Evolutionary conservation across 2,329 filamentous ascomycete species (phyloP).

Genomic region (Coniochaeta sp.): DNA sequence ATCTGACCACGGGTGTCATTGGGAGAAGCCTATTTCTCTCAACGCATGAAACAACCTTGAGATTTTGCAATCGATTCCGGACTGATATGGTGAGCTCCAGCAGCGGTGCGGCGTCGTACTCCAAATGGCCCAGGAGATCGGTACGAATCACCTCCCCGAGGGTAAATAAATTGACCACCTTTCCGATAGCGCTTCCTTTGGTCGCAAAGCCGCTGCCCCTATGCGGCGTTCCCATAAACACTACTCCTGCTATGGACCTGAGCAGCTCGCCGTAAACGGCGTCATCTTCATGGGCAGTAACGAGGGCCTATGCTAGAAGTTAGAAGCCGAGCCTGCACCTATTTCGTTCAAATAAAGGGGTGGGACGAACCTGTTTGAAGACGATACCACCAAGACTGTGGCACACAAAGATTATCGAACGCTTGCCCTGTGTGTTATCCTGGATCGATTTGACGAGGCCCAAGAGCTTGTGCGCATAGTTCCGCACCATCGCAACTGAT

Average conservation of each 20-base stretch:
- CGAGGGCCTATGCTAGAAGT: not conserved
- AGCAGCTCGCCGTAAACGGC: conserved; percentile 8
- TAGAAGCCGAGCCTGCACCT: not conserved
- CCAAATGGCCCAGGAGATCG: conserved; percentile 16
- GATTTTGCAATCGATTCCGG: conserved; percentile 10
- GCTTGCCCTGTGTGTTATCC: not conserved
- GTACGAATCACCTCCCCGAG: conserved; percentile 10
- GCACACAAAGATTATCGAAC: conserved; percentile 18
- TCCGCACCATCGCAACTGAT: not conserved
- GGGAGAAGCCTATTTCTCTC: not conserved
- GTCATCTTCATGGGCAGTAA: not conserved
- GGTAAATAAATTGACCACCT: conserved; percentile 13
- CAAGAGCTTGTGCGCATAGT: not conserved
- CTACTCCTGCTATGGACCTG: conserved; percentile 12
- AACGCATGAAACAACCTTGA: conserved; percentile 15
- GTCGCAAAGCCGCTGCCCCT: conserved; percentile 18
- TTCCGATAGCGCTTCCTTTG: conserved; percentile 14
- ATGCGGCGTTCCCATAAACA: conserved; percentile 25
- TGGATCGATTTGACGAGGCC: not conserved
- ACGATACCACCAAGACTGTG: conserved; percentile 23
- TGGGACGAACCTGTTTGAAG: conserved; percentile 16
- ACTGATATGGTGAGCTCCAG: conserved; percentile 12
- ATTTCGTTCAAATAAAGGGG: not conserved
- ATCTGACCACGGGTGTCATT: not conserved
- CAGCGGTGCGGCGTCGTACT: conserved; percentile 10